A percentile compares a stretch with the other conserved stretches of the same genome.
phyloP scores from a whole-genome alignment of 768 basidiomycete genomes.

The Trametes cinnabarina region DNA sequence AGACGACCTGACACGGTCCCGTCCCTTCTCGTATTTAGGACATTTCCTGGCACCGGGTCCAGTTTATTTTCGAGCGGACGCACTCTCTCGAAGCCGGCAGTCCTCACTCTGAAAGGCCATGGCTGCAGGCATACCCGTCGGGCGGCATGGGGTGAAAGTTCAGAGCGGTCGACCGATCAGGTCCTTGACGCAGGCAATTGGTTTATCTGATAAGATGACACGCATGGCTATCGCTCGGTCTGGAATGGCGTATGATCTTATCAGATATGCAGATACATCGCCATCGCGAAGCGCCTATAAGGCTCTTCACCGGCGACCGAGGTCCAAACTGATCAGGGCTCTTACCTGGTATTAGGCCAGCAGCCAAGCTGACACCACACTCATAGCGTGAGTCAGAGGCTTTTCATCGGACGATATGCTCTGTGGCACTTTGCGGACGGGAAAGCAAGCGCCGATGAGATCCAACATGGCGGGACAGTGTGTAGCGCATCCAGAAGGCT shows the following conservation, averaged over 20 bases:
- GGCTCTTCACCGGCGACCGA: background rate
- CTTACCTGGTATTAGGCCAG: constrained; percentile 2
- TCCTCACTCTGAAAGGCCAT: background rate
- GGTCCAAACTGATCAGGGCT: constrained; percentile 4
- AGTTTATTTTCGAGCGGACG: background rate
- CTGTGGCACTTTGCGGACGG: background rate
- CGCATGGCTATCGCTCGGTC: background rate
- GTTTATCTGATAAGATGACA: constrained; percentile 11
- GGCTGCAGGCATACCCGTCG: background rate
- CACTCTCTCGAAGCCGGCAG: background rate
- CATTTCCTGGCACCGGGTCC: background rate
- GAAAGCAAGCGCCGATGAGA: background rate
- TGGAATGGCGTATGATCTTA: background rate
- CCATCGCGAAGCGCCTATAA: background rate
- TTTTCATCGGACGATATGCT: background rate
- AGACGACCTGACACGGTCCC: background rate
- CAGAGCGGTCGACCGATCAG: background rate
- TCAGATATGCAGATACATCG: background rate
- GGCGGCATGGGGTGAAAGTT: background rate
- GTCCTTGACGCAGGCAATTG: background rate
- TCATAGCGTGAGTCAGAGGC: background rate
- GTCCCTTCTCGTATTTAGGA: background rate
- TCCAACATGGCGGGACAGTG: background rate
- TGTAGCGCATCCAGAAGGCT: background rate
- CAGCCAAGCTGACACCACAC: background rate